phyloP scores from a whole-genome alignment of 805 yeast genomes.

The Saccharomycopsis selenospora region DNA sequence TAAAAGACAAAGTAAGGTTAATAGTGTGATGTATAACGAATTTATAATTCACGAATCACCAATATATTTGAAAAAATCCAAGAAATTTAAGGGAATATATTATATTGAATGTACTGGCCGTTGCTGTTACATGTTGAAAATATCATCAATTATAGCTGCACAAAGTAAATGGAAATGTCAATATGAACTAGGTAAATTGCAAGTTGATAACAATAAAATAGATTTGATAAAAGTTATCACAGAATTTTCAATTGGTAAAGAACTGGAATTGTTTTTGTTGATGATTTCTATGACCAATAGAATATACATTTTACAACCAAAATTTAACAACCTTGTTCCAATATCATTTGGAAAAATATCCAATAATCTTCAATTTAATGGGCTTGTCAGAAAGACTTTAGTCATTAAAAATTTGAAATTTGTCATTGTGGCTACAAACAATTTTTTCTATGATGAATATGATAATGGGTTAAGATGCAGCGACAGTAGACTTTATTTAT shows the following conservation, averaged over 20 bases:
- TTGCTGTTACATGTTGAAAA: neutral
- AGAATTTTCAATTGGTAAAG: neutral
- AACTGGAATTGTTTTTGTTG: neutral
- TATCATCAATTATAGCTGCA: neutral
- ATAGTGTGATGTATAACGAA: neutral
- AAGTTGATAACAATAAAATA: neutral
- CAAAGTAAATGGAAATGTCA: neutral
- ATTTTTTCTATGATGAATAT: neutral
- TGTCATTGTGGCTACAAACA: constrained; percentile 4
- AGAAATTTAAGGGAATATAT: neutral
- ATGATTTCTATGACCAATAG: neutral
- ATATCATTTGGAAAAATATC: neutral
- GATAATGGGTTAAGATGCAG: neutral
- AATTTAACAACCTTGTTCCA: neutral
- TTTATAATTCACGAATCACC: neutral
- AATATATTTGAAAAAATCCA: neutral
- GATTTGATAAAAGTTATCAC: neutral
- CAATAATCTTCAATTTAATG: neutral
- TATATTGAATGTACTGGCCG: constrained; percentile 1
- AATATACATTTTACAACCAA: neutral
- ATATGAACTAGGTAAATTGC: neutral
- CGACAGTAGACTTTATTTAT: neutral
- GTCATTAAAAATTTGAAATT: neutral
- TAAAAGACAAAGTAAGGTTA: neutral
- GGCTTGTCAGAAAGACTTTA: constrained; percentile 7